Base-by-base conservation (phyloP, 2,329 filamentous ascomycete species). In the Zymoseptoria crescenta region DNA sequence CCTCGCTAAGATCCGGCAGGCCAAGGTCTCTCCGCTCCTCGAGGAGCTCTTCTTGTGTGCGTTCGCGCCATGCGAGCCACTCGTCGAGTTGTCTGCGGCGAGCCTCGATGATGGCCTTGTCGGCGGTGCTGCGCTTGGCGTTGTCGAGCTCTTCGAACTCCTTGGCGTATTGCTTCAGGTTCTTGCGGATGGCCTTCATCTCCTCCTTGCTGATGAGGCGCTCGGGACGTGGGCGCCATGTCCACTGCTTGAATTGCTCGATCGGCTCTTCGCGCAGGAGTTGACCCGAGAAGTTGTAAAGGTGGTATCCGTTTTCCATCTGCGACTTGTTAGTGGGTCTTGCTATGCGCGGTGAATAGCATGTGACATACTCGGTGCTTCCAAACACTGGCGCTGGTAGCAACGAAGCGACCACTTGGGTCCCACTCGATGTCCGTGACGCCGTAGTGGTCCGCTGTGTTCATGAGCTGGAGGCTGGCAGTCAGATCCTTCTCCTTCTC, bases 271-370 rank as follows among this genome's bases (percentile, higher is more conserved):
- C 95, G 60, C 91, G 87, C 57, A 99, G 85, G 57, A 88, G 83
- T 69, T 89, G 87, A 65, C 94, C 95, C 74, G 87, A 89, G 84
- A 99, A 99, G 74, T 96, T 92, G 83, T 96, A 97, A 62, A 99
- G 80, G 75, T 97, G 93, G 81, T 96, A 99, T 64, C 94, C 94
- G 74, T 97, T 99, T 81, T 99, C 94, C 91, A 97, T 96, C 90
- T 96, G 72, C 54, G 35, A 35, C 29, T 30, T 52, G 52, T 65
- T 60, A 69, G 60, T 48, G 16, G 13, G 13, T n/a, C 10, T 6
- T 45, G n/a, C 10, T 4, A 13, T 45, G 35, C 7, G 35, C 35
- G 13, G 16, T n/a, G 35, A 45, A 6, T 45, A 45, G 13, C 2
- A 53, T 53, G 10, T 21, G 16, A 79, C 89, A 80, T 87, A 96